Conservation (phyloP, 371 early-diverging fungal species). For the Paraphysoderma sedebokerense region DNA sequence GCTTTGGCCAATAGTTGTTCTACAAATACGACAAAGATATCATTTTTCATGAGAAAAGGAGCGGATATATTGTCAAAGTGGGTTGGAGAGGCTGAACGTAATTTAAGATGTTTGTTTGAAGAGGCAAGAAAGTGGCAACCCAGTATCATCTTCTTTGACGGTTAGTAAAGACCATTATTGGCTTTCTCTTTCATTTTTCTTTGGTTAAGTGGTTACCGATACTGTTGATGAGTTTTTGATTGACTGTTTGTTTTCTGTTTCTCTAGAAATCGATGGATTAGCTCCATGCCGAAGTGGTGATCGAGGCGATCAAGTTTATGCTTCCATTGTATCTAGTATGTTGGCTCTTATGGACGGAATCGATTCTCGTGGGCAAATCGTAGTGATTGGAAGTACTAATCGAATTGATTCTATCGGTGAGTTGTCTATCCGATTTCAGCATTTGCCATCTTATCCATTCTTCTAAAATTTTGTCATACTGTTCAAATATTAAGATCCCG, state of each 20-base stretch:
- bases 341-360: slow-evolving; percentile 55
- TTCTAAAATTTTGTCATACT: slow-evolving; percentile 11
- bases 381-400: slow-evolving; percentile 47
- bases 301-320: slow-evolving; percentile 39
- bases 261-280: slow-evolving; percentile 15
- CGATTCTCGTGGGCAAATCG: slow-evolving; percentile 48
- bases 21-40: slow-evolving; percentile 32
- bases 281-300: slow-evolving; percentile 40
- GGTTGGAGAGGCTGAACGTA: slow-evolving; percentile 65
- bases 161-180: slow-evolving; percentile 22
- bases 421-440: too few relatives aligned
- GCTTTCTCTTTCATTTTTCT: slow-evolving; percentile 7
- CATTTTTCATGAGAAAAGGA: slow-evolving; percentile 59
- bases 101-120: slow-evolving; percentile 44
- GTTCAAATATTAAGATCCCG: slow-evolving; percentile 25
- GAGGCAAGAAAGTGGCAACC: slow-evolving; percentile 42
- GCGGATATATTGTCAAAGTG: slow-evolving; percentile 64
- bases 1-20: slow-evolving; percentile 49
- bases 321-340: slow-evolving; percentile 50
- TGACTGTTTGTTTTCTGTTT: slow-evolving; percentile 9
- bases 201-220: slow-evolving; percentile 15
- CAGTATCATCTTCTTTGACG: slow-evolving; percentile 43
- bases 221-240: slow-evolving; percentile 11
- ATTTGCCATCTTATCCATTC: too few relatives aligned
- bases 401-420: too few relatives aligned